phyloP scores from a whole-genome alignment of 495 filamentous ascomycete species.

The Aspergillus indologenus region DNA sequence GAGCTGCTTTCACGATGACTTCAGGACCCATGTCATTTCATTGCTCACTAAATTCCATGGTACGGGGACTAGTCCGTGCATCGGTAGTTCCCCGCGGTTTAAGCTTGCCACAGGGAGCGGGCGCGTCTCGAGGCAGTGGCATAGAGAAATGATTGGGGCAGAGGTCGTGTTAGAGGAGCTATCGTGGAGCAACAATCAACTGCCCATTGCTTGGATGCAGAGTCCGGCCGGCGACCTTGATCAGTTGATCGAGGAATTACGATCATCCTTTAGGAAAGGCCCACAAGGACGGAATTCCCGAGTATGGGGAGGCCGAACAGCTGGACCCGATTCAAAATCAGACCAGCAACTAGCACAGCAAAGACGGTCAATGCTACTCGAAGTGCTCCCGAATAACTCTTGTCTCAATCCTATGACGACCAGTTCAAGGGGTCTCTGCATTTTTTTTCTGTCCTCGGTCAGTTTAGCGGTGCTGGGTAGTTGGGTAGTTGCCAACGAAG shows the following conservation, averaged over 20 bases:
- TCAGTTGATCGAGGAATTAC: constrained; percentile 29
- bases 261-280: constrained; percentile 26
- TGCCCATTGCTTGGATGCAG: constrained; percentile 15
- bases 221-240: constrained; percentile 21
- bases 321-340: constrained; percentile 14
- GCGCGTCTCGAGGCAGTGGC: constrained; percentile 7
- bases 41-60: constrained; percentile 26
- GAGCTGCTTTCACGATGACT: constrained; percentile 33
- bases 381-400: background rate
- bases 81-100: constrained; percentile 2
- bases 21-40: constrained; percentile 27
- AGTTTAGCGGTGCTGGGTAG: background rate
- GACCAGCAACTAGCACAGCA: background rate
- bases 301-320: constrained; percentile 27
- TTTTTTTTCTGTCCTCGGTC: too few relatives aligned
- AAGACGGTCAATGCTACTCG: constrained; percentile 3
- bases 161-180: constrained; percentile 6
- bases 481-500: background rate
- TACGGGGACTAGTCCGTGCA: constrained; percentile 16
- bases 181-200: constrained; percentile 18
- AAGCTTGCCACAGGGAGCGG: constrained; percentile 15
- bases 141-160: constrained; percentile 5
- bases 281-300: constrained; percentile 26
- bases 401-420: background rate
- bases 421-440: background rate